A percentile compares a stretch with the other conserved stretches of the same genome.
These are phyloP conservation scores for Fusarium redolens DNA, from an alignment of 2,329 filamentous ascomycete species.

Conservation along the genomic window DNA sequence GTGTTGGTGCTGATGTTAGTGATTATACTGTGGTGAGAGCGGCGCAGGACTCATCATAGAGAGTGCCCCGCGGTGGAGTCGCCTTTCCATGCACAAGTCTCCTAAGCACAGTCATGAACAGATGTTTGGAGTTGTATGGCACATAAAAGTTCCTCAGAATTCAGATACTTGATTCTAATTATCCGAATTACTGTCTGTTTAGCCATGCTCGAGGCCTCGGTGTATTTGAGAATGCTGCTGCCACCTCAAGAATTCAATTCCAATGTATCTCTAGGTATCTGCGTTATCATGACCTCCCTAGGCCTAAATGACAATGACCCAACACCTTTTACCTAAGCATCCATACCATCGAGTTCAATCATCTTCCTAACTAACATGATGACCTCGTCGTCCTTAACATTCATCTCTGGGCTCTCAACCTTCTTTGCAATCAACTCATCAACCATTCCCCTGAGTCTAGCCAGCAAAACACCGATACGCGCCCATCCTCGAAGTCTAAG, in stretches of 20 bases:
- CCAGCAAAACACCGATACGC: slow-evolving; percentile 89
- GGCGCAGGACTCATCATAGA: slow-evolving; percentile 12
- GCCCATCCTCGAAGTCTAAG: slow-evolving; percentile 89
- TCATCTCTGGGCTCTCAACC: slow-evolving; percentile 77
- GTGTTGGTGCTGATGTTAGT: background rate
- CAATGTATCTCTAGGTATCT: background rate
- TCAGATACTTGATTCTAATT: background rate
- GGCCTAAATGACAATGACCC: background rate
- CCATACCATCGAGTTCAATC: slow-evolving; percentile 90
- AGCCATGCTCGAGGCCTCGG: background rate
- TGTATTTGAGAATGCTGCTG: background rate
- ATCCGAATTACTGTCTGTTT: background rate
- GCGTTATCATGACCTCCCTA: background rate
- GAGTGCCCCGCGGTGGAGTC: slow-evolving; percentile 31
- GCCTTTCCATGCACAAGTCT: background rate
- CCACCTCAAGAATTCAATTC: background rate
- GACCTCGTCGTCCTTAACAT: slow-evolving; percentile 71
- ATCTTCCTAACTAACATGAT: slow-evolving; percentile 82
- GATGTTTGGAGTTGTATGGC: background rate
- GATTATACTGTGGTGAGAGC: slow-evolving; percentile 3
- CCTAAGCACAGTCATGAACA: background rate
- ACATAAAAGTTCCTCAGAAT: background rate
- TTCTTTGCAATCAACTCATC: slow-evolving; percentile 85
- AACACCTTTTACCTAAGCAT: slow-evolving; percentile 59
- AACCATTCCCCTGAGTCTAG: slow-evolving; percentile 84